Evolutionary conservation across 352 stramenopile species (phyloP), one percentile per base, ranked within the genome.

Genomic region (Aphanomyces stellatus): DNA sequence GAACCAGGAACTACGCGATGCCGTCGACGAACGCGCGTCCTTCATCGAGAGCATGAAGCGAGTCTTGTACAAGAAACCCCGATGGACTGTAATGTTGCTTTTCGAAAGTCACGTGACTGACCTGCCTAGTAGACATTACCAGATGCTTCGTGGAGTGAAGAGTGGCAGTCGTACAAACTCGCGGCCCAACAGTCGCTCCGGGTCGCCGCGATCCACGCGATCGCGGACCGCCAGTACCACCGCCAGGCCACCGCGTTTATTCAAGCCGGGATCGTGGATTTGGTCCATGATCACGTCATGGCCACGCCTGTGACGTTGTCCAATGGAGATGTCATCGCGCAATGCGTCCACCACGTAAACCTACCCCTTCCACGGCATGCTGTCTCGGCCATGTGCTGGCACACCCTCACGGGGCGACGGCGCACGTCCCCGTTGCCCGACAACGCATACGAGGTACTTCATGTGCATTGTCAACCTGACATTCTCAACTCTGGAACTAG

Each of bases 11-110:
- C 22, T 64, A 34, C 25, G 35, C 11, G 55, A 15, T 8, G 33
- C 55, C 15, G 55, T 64, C 4, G 55, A 19, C 4, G 31, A 64
- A 25, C 34, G 37, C 10, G 19, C 22, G 34, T 34, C 35, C 11
- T 51, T 64, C 7, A 49, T 64, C 40, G 34, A 64, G 19, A 15
- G 22, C 22, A 64, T 64, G 55, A 49, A 64, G 37, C 17, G 17
- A n/a, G 13, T 51, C 11, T 25, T 64, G 19, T n/a, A 37, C 55
- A 64, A 64, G 55, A 64, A 64, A 30, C 55, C 55, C 10, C 55
- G 55, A 15, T 51, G 22, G 15, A 49, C n/a, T 25, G 53, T 62
- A 62, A n/a, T n/a, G n/a, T n/a, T n/a, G n/a, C n/a, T n/a, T n/a
- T n/a, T n/a, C 35, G n/a, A 27, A 59, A 5, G 8, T 46, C 11